Conservation (phyloP, 495 filamentous ascomycete genomes). For the Daldinia caldariorum region DNA sequence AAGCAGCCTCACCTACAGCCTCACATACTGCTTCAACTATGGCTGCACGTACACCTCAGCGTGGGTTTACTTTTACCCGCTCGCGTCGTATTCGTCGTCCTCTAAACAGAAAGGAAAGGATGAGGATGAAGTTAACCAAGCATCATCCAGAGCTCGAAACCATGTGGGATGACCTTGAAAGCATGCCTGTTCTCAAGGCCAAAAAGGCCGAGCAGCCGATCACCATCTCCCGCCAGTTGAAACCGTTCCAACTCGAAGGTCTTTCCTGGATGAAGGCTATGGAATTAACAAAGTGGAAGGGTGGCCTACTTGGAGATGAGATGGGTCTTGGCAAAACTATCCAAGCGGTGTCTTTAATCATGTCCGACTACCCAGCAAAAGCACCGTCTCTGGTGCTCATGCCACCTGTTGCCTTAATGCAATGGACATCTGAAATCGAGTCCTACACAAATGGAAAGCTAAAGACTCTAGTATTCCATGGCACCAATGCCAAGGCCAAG, state of each 20-base stretch:
- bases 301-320: slow-evolving; percentile 91
- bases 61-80: neutral
- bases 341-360: slow-evolving; percentile 94
- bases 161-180: slow-evolving; percentile 83
- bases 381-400: slow-evolving; percentile 87
- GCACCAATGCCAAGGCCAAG: slow-evolving; percentile 84
- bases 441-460: slow-evolving; percentile 90
- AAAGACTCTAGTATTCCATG: slow-evolving; percentile 89
- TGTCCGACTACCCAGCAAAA: slow-evolving; percentile 91
- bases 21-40: neutral
- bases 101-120: neutral
- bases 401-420: slow-evolving; percentile 94
- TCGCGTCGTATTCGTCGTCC: neutral
- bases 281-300: slow-evolving; percentile 84
- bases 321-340: slow-evolving; percentile 99
- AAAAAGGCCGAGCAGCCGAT: slow-evolving; percentile 76
- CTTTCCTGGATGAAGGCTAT: slow-evolving; percentile 92
- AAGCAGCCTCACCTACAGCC: neutral
- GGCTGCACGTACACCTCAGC: too few relatives aligned
- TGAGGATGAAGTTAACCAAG: slow-evolving; percentile 63
- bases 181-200: slow-evolving; percentile 70
- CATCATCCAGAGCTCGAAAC: slow-evolving; percentile 79
- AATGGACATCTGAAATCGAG: slow-evolving; percentile 94
- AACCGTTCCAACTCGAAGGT: slow-evolving; percentile 93
- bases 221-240: slow-evolving; percentile 81